These are phyloP conservation scores for Taphrina deformans DNA, from an alignment of 1,139 yeast genomes.

Conservation along the genomic window DNA sequence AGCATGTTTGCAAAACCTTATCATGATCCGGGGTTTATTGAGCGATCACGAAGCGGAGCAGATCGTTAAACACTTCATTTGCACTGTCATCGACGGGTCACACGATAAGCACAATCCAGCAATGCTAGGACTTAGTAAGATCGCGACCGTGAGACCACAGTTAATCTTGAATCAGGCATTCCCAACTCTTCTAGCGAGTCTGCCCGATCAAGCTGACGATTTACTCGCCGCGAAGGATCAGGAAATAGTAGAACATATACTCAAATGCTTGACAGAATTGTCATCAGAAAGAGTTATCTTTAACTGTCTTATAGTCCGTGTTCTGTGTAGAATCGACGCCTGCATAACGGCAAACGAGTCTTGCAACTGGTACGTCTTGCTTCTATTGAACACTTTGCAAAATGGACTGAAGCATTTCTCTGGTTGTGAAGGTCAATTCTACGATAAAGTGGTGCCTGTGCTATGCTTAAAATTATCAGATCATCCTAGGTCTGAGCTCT, in stretches of 20 bases:
- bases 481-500: constrained; percentile 28
- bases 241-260: constrained; percentile 41
- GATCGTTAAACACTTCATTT: constrained; percentile 66
- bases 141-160: constrained; percentile 51
- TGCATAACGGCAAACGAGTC: neutral
- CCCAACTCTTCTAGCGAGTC: constrained; percentile 57
- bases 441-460: constrained; percentile 40
- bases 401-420: constrained; percentile 37
- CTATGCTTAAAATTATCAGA: constrained; percentile 39
- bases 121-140: constrained; percentile 56
- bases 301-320: constrained; percentile 45
- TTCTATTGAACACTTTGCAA: constrained; percentile 36
- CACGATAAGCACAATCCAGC: constrained; percentile 48
- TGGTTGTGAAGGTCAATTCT: constrained; percentile 45
- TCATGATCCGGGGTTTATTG: constrained; percentile 53
- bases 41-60: constrained; percentile 58
- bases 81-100: constrained; percentile 55
- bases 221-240: constrained; percentile 21
- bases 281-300: constrained; percentile 44
- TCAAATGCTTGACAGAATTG: constrained; percentile 44
- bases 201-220: constrained; percentile 49
- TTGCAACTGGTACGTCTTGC: neutral
- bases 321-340: constrained; percentile 43
- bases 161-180: constrained; percentile 60
- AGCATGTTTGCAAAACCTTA: constrained; percentile 60